phyloP scores from a whole-genome alignment of 306 rosid species.

The Potentilla sterilis region DNA sequence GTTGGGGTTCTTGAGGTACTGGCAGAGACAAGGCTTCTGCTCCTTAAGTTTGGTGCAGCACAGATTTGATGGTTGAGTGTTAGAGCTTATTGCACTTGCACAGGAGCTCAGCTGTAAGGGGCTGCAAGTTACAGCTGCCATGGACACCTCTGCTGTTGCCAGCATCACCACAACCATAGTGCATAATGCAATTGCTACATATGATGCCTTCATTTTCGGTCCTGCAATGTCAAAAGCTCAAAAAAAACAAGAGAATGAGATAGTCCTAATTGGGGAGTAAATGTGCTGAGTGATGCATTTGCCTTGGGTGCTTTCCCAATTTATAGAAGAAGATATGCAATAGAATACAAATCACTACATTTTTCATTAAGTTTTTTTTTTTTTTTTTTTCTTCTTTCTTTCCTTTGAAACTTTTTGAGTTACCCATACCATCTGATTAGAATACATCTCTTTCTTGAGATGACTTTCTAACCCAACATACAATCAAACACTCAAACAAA shows the following conservation, averaged over 20 bases:
- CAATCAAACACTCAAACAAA: neutral
- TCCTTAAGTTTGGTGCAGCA: conserved; percentile 94
- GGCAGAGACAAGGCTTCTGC: conserved; percentile 95
- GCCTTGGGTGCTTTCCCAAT: conserved; percentile 43
- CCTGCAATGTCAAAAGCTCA: conserved; percentile 12
- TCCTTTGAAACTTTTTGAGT: neutral
- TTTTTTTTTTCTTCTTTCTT: neutral
- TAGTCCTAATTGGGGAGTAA: neutral
- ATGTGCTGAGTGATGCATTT: conserved; percentile 32
- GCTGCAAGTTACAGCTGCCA: conserved; percentile 83
- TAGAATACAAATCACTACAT: neutral
- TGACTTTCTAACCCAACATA: neutral
- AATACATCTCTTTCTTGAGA: neutral
- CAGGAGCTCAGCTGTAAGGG: conserved; percentile 79
- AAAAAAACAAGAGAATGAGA: neutral
- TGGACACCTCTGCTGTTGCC: conserved; percentile 44
- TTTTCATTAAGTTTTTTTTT: too few relatives aligned
- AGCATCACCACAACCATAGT: conserved; percentile 49
- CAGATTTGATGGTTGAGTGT: conserved; percentile 66
- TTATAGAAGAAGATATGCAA: conserved; percentile 41
- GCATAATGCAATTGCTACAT: conserved; percentile 39
- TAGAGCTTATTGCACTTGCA: conserved; percentile 78
- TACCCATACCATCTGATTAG: neutral
- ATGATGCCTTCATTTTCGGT: conserved; percentile 67
- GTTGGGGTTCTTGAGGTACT: conserved; percentile 81